Evolutionary conservation across 257 asterid species (phyloP).

Genomic region (Penstemon davidsonii): DNA sequence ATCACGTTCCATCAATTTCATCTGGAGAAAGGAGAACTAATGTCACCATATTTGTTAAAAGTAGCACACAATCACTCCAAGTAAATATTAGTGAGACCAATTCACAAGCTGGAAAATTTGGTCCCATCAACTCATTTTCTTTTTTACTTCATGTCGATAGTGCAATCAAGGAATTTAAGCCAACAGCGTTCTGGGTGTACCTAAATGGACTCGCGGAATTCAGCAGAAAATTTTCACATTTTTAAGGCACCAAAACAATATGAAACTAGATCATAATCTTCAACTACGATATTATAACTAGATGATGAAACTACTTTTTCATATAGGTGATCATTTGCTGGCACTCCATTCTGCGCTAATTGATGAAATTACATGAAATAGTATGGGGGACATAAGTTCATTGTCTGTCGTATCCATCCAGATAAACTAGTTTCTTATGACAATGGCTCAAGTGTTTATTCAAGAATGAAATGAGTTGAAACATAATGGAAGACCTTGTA

Average conservation of each 20-base stretch:
- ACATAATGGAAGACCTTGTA: slow-evolving; percentile 67
- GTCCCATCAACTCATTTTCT: too few relatives aligned
- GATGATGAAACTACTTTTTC: neutral
- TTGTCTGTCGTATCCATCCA: slow-evolving; percentile 8
- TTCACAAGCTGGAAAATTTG: too few relatives aligned
- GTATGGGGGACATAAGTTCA: neutral
- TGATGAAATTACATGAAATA: slow-evolving; percentile 11
- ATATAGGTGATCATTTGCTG: neutral
- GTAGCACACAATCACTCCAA: slow-evolving; percentile 28
- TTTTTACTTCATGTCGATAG: too few relatives aligned
- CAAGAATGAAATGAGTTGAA: slow-evolving; percentile 39
- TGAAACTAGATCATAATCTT: neutral
- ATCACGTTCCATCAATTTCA: slow-evolving; percentile 93
- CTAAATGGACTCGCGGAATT: neutral
- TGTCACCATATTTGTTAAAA: slow-evolving; percentile 55
- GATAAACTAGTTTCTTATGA: slow-evolving; percentile 29
- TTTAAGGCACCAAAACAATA: slow-evolving; percentile 10
- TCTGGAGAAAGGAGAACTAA: slow-evolving; percentile 84
- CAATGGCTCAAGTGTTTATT: slow-evolving; percentile 30
- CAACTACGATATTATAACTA: slow-evolving; percentile 4
- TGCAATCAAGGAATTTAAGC: neutral
- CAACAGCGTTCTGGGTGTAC: neutral
- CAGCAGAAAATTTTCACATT: neutral
- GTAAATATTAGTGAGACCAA: too few relatives aligned
- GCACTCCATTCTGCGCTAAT: neutral